Evolutionary conservation across 225 moss, liverwort and hornwort species (phyloP).

Genomic region (Pleurozium schreberi): DNA sequence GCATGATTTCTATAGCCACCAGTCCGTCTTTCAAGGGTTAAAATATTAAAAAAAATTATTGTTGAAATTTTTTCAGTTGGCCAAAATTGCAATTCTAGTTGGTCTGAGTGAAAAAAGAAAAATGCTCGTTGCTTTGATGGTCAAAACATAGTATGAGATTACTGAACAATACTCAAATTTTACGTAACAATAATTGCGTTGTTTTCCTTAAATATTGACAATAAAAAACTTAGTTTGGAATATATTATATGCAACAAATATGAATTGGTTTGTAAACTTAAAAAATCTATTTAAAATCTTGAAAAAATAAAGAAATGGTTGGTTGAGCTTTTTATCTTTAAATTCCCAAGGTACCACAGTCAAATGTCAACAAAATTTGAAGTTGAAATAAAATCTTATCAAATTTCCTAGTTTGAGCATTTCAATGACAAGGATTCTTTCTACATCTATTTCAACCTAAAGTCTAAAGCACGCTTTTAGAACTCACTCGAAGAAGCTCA

Average conservation of each 20-base stretch:
- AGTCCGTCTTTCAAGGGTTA: too few species aligned
- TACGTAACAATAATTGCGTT: not conserved
- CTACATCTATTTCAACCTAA: not conserved
- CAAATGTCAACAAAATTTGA: not conserved
- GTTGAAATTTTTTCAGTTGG: not conserved
- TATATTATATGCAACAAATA: not conserved
- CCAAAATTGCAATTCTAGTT: not conserved
- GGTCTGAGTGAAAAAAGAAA: not conserved
- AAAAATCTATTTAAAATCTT: not conserved
- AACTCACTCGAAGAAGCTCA: not conserved
- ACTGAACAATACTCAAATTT: not conserved
- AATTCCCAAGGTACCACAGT: accelerated
- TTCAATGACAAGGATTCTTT: not conserved
- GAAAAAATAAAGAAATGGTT: not conserved
- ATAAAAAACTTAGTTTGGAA: not conserved
- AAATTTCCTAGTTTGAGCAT: not conserved
- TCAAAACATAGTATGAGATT: not conserved
- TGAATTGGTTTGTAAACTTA: too few species aligned
- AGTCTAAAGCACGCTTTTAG: not conserved
- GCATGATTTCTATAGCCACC: too few species aligned
- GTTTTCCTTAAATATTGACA: too few species aligned
- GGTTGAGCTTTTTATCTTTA: not conserved
- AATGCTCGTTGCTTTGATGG: too few species aligned
- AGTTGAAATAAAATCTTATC: not conserved
- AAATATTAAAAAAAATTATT: too few species aligned